phyloP scores from a whole-genome alignment of 2,329 filamentous ascomycete genomes.

The Bimuria novae-zelandiae region DNA sequence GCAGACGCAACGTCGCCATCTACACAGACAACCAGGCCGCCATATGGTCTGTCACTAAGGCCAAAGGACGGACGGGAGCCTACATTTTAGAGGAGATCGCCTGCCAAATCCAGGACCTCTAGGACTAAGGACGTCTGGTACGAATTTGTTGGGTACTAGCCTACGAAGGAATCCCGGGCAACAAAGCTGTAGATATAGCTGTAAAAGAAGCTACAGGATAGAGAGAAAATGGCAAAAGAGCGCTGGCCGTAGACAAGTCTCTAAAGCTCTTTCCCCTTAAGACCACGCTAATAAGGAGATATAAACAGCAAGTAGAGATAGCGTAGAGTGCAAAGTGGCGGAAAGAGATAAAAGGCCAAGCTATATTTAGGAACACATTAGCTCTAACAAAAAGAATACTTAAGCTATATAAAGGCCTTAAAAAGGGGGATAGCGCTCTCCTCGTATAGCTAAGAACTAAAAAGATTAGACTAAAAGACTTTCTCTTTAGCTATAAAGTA shows the following conservation, averaged over 20 bases:
- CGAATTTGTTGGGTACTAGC: slow-evolving; percentile 14
- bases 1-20: slow-evolving; percentile 14
- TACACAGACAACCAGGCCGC: slow-evolving; percentile 25
- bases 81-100: slow-evolving; percentile 22
- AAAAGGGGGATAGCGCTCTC: no score
- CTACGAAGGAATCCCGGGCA: slow-evolving; percentile 20
- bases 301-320: no score
- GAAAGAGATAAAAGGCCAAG: no score
- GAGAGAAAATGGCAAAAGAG: background rate
- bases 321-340: no score
- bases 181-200: slow-evolving; percentile 20
- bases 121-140: slow-evolving; percentile 13
- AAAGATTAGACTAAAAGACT: no score
- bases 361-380: no score
- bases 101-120: slow-evolving; percentile 14
- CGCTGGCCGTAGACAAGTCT: background rate
- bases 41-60: slow-evolving; percentile 19
- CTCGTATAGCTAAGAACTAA: no score
- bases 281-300: no score
- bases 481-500: no score
- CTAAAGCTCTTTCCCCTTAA: no score
- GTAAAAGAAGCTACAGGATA: background rate
- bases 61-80: slow-evolving; percentile 16
- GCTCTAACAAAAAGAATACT: no score
- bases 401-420: no score